A percentile compares a stretch with the other conserved stretches of the same genome.
phyloP scores from a whole-genome alignment of 73 alveolate genomes.

The Paramecium bursaria region DNA sequence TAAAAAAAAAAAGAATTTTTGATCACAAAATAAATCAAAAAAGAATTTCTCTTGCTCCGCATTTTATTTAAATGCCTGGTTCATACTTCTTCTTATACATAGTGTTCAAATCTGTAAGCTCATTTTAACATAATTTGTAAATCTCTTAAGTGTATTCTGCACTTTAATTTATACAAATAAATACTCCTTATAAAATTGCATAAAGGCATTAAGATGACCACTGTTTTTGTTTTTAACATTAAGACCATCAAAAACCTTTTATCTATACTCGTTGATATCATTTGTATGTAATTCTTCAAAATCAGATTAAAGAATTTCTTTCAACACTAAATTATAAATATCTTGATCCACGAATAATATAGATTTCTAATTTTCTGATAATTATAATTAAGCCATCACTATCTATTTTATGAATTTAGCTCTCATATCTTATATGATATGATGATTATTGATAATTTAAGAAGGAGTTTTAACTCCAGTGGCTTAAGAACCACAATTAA shows the following conservation, averaged over 20 bases:
- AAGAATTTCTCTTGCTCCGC: too few relatives aligned
- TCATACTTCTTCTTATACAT: too few relatives aligned
- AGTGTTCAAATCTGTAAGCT: too few relatives aligned
- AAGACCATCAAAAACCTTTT: background rate
- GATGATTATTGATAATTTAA: background rate
- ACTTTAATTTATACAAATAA: constrained; percentile 4
- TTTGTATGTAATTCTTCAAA: background rate
- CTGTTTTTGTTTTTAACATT: background rate
- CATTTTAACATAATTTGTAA: too few relatives aligned
- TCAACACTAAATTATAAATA: constrained; percentile 6
- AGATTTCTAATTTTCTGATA: background rate
- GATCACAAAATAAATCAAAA: too few relatives aligned
- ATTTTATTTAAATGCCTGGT: too few relatives aligned
- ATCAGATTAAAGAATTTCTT: background rate
- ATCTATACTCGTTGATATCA: constrained; percentile 19
- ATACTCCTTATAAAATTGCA: constrained; percentile 44
- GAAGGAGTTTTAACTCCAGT: constrained; percentile 7
- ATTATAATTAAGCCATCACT: background rate
- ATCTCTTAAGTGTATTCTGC: too few relatives aligned
- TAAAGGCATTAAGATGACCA: constrained; percentile 3
- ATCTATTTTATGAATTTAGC: constrained; percentile 5
- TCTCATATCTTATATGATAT: background rate
- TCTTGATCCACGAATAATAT: background rate
- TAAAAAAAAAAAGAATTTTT: too few relatives aligned
- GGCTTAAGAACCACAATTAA: constrained; percentile 19